Percentiles rank a stretch among this genome's conserved stretches.
phyloP scores from a whole-genome alignment of 1,284 basidiomycete genomes.

The Ganoderma sp. region DNA sequence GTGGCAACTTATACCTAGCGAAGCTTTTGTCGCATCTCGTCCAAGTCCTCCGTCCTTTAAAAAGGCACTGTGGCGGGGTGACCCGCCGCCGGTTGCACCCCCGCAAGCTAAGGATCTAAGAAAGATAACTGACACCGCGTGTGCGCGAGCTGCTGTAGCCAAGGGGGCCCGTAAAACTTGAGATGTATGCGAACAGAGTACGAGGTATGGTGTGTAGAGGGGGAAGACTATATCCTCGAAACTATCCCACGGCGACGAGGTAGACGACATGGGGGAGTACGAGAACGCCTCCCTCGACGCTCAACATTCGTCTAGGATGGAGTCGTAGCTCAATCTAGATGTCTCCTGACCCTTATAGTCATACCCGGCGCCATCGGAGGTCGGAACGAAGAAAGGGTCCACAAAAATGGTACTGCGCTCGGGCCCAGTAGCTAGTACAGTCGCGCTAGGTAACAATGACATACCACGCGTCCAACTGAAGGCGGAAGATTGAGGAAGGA shows the following conservation, averaged over 20 bases:
- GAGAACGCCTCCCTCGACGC: constrained; percentile 32
- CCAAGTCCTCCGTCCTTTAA: no score
- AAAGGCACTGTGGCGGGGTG: no score
- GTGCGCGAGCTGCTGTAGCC: constrained; percentile 16
- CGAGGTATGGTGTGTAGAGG: constrained; percentile 23
- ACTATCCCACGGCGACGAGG: constrained; percentile 41
- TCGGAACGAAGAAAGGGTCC: constrained; percentile 10
- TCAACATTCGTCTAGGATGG: constrained; percentile 23
- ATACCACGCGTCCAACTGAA: constrained; percentile 26
- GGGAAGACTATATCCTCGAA: constrained; percentile 26
- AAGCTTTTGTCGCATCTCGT: no score
- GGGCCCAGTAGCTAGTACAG: constrained; percentile 30
- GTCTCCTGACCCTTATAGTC: constrained; percentile 20
- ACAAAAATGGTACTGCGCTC: constrained; percentile 13
- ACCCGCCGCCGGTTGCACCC: no score
- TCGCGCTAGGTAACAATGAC: constrained; percentile 32
- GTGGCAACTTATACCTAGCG: no score
- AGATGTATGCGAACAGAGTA: constrained; percentile 20
- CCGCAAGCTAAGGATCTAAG: no score
- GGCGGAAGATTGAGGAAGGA: constrained; percentile 18
- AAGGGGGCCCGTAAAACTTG: constrained; percentile 9
- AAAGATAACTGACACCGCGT: constrained; percentile 2
- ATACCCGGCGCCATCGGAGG: constrained; percentile 7
- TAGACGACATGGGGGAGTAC: constrained; percentile 41
- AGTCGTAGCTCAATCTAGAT: constrained; percentile 22